These are phyloP conservation scores for Theobroma grandiflorum DNA, from an alignment of 441 rosid species.

Conservation along the genomic window DNA sequence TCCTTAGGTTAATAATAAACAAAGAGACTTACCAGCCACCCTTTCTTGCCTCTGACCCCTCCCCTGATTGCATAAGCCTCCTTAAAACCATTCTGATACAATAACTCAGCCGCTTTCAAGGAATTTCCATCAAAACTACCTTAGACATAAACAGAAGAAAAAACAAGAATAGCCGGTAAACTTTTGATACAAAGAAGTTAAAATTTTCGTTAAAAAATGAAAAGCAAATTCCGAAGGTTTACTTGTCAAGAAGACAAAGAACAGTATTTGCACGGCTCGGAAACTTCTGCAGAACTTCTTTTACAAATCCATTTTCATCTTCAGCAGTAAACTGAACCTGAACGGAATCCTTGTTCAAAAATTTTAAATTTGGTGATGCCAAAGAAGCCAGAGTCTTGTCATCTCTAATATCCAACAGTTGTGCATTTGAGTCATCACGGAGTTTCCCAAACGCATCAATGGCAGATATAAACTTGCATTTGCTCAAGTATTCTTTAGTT, in stretches of 20 bases:
- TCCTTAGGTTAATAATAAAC: neutral
- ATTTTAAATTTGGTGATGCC: constrained; percentile 73
- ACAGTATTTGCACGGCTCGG: constrained; percentile 54
- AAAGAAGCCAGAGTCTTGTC: constrained; percentile 58
- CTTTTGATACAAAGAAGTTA: neutral
- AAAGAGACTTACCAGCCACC: constrained; percentile 67
- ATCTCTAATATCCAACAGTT: constrained; percentile 88
- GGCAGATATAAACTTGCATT: constrained; percentile 71
- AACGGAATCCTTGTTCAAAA: constrained; percentile 55
- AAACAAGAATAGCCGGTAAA: neutral
- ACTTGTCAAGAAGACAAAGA: constrained; percentile 69
- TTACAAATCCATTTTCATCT: constrained; percentile 54
- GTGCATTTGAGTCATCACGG: constrained; percentile 59
- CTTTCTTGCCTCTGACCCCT: constrained; percentile 80
- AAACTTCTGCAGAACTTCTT: constrained; percentile 51
- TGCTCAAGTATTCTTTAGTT: constrained; percentile 58
- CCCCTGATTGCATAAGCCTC: constrained; percentile 84
- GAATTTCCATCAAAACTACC: constrained; percentile 78
- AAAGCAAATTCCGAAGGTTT: constrained; percentile 22
- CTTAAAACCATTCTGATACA: constrained; percentile 74
- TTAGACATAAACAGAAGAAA: constrained; percentile 46
- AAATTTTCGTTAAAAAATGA: neutral
- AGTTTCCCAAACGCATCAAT: constrained; percentile 77
- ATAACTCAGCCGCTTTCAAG: constrained; percentile 57
- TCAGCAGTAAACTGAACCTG: constrained; percentile 61